phyloP scores from a whole-genome alignment of 1,284 basidiomycete genomes.

The Nidula niveotomentosa region DNA sequence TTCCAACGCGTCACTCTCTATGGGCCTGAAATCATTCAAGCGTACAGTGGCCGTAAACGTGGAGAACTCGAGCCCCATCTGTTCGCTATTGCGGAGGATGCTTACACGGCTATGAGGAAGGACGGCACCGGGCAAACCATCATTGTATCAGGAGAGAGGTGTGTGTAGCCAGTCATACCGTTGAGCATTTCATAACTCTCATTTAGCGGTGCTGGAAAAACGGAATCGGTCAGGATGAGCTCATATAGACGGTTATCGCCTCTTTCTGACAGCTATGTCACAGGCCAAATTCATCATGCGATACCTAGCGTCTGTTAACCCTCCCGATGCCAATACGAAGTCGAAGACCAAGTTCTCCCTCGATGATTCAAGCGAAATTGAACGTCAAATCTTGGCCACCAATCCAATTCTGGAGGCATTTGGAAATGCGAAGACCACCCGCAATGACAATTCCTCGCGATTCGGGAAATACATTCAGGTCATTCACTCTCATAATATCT shows the following conservation, averaged over 20 bases:
- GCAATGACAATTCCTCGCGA: conserved; percentile 98
- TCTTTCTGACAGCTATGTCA: conserved; percentile 4
- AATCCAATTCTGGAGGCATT: conserved; percentile 99
- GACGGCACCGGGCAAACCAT: conserved; percentile 97
- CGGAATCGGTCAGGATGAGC: conserved; percentile 79
- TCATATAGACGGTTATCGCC: neutral
- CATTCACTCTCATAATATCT: neutral
- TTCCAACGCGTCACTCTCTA: conserved; percentile 94
- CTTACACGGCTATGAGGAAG: conserved; percentile 96
- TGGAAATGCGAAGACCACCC: conserved; percentile 98
- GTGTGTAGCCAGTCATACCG: conserved; percentile 18
- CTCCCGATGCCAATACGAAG: conserved; percentile 66
- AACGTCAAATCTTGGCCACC: conserved; percentile 96
- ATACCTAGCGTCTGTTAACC: conserved; percentile 98
- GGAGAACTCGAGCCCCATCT: conserved; percentile 98
- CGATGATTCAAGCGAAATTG: conserved; percentile 91
- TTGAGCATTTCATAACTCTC: conserved; percentile 12
- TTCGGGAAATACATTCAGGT: conserved; percentile 99
- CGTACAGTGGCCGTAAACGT: conserved; percentile 90
- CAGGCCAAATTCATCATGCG: conserved; percentile 99
- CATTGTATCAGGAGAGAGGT: conserved; percentile 99
- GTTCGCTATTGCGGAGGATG: conserved; percentile 99
- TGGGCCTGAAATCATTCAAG: conserved; percentile 96
- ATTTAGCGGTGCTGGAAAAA: conserved; percentile 95
- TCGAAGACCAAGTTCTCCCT: conserved; percentile 68